Conservation (phyloP, 2,329 filamentous ascomycete genomes). For the Saccharata proteae region DNA sequence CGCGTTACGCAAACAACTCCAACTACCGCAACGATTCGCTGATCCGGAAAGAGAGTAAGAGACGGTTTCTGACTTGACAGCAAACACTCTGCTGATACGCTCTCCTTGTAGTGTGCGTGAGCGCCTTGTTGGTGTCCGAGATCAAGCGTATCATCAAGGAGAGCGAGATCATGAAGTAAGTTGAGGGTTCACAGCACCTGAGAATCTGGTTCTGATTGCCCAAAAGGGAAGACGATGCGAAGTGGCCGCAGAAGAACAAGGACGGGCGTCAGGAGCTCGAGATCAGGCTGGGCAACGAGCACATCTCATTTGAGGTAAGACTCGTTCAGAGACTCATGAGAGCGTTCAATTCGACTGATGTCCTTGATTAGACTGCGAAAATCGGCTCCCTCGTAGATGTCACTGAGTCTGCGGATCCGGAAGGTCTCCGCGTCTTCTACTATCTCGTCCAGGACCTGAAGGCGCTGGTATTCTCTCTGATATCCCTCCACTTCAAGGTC, state of each 20-base stretch:
- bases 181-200: conserved; percentile 1
- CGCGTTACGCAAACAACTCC: conserved; percentile 97
- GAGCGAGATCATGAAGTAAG: conserved; percentile 92
- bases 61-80: not conserved
- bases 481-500: conserved; percentile 93
- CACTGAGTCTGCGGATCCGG: conserved; percentile 88
- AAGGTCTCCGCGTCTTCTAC: conserved; percentile 94
- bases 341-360: not conserved
- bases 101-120: conserved; percentile 70
- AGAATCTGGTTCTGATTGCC: conserved; percentile 12
- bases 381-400: conserved; percentile 96
- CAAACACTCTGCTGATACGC: not conserved
- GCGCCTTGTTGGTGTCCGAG: conserved; percentile 77
- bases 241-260: conserved; percentile 99
- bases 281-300: conserved; percentile 84
- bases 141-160: conserved; percentile 96
- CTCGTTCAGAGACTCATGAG: too few relatives aligned
- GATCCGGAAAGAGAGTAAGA: conserved; percentile 97
- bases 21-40: conserved; percentile 98
- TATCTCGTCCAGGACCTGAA: conserved; percentile 97
- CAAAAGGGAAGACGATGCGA: conserved; percentile 83
- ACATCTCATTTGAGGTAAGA: conserved; percentile 90
- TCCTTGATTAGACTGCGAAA: conserved; percentile 66
- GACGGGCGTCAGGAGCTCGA: conserved; percentile 94
- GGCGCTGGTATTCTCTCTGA: conserved; percentile 90